Evolutionary conservation across 2,329 filamentous ascomycete species (phyloP).

Genomic region (Diaporthe destruens): DNA sequence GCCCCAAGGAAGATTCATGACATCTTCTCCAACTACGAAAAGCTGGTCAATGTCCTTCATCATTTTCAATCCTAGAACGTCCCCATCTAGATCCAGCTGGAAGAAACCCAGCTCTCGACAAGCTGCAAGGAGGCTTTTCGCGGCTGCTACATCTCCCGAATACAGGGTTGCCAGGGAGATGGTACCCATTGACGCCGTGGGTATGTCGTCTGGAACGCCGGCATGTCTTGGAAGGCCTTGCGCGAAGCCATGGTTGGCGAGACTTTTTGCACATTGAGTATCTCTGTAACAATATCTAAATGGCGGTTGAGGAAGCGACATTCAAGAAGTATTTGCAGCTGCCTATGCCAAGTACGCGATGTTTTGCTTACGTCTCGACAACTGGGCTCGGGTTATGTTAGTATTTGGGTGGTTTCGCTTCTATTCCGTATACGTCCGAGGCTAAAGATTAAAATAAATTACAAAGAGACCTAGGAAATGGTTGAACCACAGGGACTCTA

Average conservation of each 20-base stretch:
- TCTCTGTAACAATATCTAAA: no score
- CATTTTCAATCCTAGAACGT: constrained; percentile 11
- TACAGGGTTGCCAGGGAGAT: no score
- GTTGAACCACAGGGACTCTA: no score
- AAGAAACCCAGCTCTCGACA: constrained; percentile 44
- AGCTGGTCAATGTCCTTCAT: constrained; percentile 4
- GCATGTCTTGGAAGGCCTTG: no score
- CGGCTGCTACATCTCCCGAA: constrained; percentile 21
- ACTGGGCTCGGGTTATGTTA: no score
- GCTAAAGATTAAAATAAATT: no score
- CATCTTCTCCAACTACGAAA: background rate
- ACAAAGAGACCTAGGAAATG: no score
- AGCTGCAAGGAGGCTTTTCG: constrained; percentile 21
- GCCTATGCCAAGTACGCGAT: background rate
- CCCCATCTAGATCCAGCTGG: constrained; percentile 40
- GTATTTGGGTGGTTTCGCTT: no score
- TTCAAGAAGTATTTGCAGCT: background rate
- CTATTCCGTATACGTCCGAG: no score
- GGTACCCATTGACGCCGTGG: no score
- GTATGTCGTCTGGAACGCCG: no score
- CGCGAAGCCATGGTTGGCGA: no score
- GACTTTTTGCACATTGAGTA: background rate
- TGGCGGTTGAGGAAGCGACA: background rate
- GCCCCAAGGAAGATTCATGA: constrained; percentile 29
- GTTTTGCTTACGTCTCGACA: background rate